phyloP scores from a whole-genome alignment of 768 basidiomycete species.

The Amyloporia xantha region DNA sequence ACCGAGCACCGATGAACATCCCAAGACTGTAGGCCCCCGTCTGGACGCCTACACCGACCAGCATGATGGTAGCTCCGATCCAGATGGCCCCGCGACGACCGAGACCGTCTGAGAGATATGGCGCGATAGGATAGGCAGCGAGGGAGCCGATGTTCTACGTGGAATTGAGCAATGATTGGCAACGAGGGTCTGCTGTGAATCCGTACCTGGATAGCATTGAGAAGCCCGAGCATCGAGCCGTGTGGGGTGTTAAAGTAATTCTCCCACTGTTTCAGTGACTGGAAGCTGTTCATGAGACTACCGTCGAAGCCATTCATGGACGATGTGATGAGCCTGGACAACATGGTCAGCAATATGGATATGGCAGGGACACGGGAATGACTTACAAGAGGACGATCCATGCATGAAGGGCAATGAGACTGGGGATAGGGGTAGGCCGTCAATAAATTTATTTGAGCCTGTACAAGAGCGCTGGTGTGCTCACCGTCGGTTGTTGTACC shows the following conservation, averaged over 20 bases:
- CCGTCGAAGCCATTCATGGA: conserved; percentile 33
- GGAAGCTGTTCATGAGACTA: conserved; percentile 37
- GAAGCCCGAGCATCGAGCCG: conserved; percentile 28
- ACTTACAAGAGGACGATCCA: conserved; percentile 26
- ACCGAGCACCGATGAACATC: conserved; percentile 41
- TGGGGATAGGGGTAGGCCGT: too few relatives aligned
- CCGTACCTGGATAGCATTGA: conserved; percentile 31
- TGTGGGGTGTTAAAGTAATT: conserved; percentile 25
- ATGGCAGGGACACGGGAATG: not conserved
- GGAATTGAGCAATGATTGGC: not conserved
- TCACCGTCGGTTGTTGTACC: conserved; percentile 8
- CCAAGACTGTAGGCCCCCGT: conserved; percentile 32
- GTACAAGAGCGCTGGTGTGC: not conserved
- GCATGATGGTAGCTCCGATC: conserved; percentile 34
- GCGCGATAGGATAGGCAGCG: conserved; percentile 32
- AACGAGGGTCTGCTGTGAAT: not conserved
- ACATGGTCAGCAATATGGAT: not conserved
- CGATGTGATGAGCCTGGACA: conserved; percentile 28
- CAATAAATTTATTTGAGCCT: too few relatives aligned
- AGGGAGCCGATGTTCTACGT: conserved; percentile 34
- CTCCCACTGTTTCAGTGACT: conserved; percentile 33
- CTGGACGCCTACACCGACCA: conserved; percentile 32
- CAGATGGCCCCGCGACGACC: conserved; percentile 33
- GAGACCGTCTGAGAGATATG: conserved; percentile 34
- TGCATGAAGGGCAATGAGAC: conserved; percentile 21